These are phyloP conservation scores for Coniophora puteana DNA, from an alignment of 1,284 basidiomycete genomes.

Conservation along the genomic window DNA sequence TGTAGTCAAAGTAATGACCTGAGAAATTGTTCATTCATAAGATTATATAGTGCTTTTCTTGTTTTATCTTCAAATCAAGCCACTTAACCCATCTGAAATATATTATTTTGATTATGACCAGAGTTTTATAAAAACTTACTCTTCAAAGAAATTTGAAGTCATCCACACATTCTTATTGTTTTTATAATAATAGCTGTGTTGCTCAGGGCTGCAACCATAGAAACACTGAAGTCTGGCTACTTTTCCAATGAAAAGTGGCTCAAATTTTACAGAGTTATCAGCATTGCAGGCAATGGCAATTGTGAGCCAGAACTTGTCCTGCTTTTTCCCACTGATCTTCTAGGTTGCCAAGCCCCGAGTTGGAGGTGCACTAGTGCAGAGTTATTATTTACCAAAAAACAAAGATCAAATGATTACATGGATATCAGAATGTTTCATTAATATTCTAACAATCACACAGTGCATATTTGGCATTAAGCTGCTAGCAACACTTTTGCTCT, in stretches of 20 bases:
- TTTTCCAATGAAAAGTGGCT: slow-evolving; percentile 22
- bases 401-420: no score
- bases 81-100: slow-evolving; percentile 16
- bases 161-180: slow-evolving; percentile 27
- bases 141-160: slow-evolving; percentile 19
- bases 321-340: slow-evolving; percentile 19
- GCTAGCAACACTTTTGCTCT: slow-evolving; percentile 7
- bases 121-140: slow-evolving; percentile 14
- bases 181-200: slow-evolving; percentile 20
- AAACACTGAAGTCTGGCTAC: slow-evolving; percentile 19
- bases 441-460: slow-evolving; percentile 28
- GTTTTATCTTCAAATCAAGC: slow-evolving; percentile 14
- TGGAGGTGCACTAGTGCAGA: slow-evolving; percentile 14
- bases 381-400: no score
- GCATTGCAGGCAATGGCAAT: slow-evolving; percentile 20
- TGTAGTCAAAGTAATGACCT: slow-evolving; percentile 14
- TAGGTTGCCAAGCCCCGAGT: slow-evolving; percentile 19
- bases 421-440: slow-evolving; percentile 31
- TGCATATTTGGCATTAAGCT: slow-evolving; percentile 16
- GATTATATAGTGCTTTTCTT: slow-evolving; percentile 12
- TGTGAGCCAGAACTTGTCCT: slow-evolving; percentile 18
- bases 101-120: neutral
- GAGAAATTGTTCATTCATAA: slow-evolving; percentile 24
- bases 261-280: slow-evolving; percentile 18
- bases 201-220: slow-evolving; percentile 12